These are phyloP conservation scores for Cyberlindnera veronae DNA, from an alignment of 805 yeast species.

Conservation along the genomic window DNA sequence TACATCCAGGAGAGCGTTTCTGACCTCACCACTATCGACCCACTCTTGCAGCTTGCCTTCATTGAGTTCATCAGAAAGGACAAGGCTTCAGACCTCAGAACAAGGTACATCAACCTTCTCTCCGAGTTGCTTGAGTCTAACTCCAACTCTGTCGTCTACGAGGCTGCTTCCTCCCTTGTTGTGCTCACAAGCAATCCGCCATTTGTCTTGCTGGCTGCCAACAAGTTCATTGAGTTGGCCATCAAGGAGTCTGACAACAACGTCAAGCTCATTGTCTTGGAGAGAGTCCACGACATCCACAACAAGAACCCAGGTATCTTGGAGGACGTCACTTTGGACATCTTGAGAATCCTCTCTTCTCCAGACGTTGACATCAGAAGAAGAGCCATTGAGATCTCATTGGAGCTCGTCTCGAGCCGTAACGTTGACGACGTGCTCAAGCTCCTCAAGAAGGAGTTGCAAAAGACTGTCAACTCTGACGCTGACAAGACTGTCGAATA, in stretches of 20 bases:
- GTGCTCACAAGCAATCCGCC: slow-evolving; percentile 58
- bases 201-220: slow-evolving; percentile 73
- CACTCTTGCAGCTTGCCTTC: slow-evolving; percentile 81
- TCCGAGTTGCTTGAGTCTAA: slow-evolving; percentile 68
- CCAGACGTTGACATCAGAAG: slow-evolving; percentile 90
- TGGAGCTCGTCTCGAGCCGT: slow-evolving; percentile 75
- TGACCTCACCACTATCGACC: slow-evolving; percentile 64
- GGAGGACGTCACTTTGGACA: slow-evolving; percentile 80
- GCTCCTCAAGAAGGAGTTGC: slow-evolving; percentile 86
- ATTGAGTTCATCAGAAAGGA: slow-evolving; percentile 90
- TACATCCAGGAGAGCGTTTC: slow-evolving; percentile 71
- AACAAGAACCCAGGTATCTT: slow-evolving; percentile 74
- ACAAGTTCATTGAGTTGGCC: slow-evolving; percentile 83
- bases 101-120: slow-evolving; percentile 69
- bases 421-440: slow-evolving; percentile 93
- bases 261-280: slow-evolving; percentile 87
- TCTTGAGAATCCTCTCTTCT: slow-evolving; percentile 78
- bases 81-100: slow-evolving; percentile 57
- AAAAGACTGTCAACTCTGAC: slow-evolving; percentile 58
- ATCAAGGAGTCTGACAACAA: slow-evolving; percentile 93
- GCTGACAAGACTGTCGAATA: slow-evolving; percentile 84
- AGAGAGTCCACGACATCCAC: slow-evolving; percentile 76
- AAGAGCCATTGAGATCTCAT: slow-evolving; percentile 81
- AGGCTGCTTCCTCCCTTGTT: slow-evolving; percentile 82
- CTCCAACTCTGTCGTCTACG: slow-evolving; percentile 75